These are phyloP conservation scores for Cryptococcus maquisensis DNA, from an alignment of 1,284 basidiomycete species.

Conservation along the genomic window DNA sequence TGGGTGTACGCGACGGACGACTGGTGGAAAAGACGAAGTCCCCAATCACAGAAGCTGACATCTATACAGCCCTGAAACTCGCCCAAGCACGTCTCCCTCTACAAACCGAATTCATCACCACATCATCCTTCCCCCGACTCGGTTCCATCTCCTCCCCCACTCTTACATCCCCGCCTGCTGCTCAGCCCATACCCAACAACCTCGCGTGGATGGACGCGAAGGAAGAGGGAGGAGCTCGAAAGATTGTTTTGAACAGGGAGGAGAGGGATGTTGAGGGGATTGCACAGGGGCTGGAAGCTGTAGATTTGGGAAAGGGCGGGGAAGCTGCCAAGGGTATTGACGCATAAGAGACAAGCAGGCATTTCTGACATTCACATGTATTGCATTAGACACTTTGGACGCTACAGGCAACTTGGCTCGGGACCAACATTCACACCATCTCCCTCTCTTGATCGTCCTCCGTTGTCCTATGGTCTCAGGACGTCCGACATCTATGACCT, in stretches of 20 bases:
- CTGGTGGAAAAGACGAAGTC: too few species aligned
- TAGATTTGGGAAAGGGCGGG: not conserved
- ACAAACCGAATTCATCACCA: constrained; percentile 80
- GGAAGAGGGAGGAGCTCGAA: constrained; percentile 22
- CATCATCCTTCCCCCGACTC: constrained; percentile 67
- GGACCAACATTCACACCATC: not conserved
- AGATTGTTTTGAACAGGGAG: constrained; percentile 56
- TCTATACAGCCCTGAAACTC: constrained; percentile 69
- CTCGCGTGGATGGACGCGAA: constrained; percentile 23
- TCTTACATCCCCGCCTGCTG: constrained; percentile 27
- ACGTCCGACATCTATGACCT: too few species aligned
- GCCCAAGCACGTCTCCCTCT: constrained; percentile 88
- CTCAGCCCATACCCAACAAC: constrained; percentile 20
- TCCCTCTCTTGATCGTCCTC: too few species aligned
- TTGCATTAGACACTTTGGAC: not conserved
- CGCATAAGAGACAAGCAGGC: not conserved
- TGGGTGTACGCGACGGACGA: not conserved
- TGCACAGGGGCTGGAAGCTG: constrained; percentile 1
- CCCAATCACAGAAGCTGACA: not conserved
- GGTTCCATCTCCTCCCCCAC: constrained; percentile 52
- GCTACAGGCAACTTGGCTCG: not conserved
- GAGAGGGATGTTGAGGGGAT: constrained; percentile 69
- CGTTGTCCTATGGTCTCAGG: too few species aligned
- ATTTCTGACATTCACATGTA: not conserved
- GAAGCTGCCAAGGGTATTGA: constrained; percentile 8